phyloP scores from a whole-genome alignment of 352 stramenopile species.

The Globisporangium ultimum region DNA sequence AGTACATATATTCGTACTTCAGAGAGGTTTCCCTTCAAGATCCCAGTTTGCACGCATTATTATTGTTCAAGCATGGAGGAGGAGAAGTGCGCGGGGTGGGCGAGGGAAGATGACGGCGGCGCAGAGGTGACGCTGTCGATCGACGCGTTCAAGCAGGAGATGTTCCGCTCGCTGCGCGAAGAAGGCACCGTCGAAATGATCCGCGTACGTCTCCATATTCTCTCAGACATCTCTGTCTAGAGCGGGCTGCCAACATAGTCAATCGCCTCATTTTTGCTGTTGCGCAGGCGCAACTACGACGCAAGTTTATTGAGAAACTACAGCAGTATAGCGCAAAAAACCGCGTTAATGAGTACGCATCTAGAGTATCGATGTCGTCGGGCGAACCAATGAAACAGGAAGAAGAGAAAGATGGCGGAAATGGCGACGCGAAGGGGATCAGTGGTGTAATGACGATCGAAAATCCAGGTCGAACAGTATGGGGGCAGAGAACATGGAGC shows the following conservation, averaged over 20 bases:
- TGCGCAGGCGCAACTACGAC: conserved; percentile 58
- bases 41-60: no score
- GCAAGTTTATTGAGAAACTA: conserved; percentile 70
- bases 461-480: no score
- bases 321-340: conserved; percentile 28
- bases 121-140: conserved; percentile 40
- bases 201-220: conserved; percentile 24
- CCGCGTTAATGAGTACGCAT: neutral
- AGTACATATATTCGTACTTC: no score
- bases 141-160: conserved; percentile 62
- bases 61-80: neutral
- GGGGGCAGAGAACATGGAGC: conserved; percentile 17
- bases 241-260: neutral
- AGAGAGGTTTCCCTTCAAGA: no score
- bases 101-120: neutral
- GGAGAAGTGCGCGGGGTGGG: neutral
- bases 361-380: neutral
- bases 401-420: no score
- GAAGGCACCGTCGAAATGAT: conserved; percentile 60
- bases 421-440: neutral
- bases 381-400: neutral
- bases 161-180: conserved; percentile 69
- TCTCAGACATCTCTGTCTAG: neutral
- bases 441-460: neutral
- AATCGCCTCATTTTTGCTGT: neutral